Evolutionary conservation across 345 rosid genomes (phyloP).

Genomic region (Raphanus raphanistrum): DNA sequence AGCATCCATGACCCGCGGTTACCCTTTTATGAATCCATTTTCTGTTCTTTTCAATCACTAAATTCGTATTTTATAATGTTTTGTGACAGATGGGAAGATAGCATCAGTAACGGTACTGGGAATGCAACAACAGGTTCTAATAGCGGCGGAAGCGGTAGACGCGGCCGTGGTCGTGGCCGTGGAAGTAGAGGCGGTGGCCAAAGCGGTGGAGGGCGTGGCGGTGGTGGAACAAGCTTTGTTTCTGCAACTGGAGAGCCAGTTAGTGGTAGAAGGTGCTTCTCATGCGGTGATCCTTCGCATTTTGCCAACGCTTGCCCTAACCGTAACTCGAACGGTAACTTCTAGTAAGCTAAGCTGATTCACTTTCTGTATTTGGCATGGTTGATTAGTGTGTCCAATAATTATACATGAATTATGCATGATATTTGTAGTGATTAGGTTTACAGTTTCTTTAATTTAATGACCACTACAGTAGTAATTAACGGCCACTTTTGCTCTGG

Average conservation of each 20-base stretch:
- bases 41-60: not conserved
- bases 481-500: slow-evolving; percentile 27
- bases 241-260: slow-evolving; percentile 88
- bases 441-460: not conserved
- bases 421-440: slow-evolving; percentile 18
- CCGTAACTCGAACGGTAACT: slow-evolving; percentile 48
- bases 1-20: not conserved
- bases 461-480: slow-evolving; percentile 11
- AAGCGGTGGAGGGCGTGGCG: slow-evolving; percentile 38
- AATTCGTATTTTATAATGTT: not conserved
- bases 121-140: slow-evolving; percentile 29
- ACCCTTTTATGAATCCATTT: not conserved
- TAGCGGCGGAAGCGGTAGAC: slow-evolving; percentile 48
- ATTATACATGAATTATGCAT: not conserved
- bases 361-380: not conserved
- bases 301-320: slow-evolving; percentile 85
- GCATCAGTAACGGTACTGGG: slow-evolving; percentile 47
- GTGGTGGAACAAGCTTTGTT: slow-evolving; percentile 56
- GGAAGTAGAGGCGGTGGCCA: slow-evolving; percentile 39
- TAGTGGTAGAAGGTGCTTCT: slow-evolving; percentile 60
- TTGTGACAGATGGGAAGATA: slow-evolving; percentile 86
- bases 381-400: not conserved
- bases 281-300: slow-evolving; percentile 95
- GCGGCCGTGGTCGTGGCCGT: slow-evolving; percentile 53
- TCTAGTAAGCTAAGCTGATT: not conserved